Percentiles rank a stretch among this genome's conserved stretches.
phyloP scores from a whole-genome alignment of 148 eudicot genomes.

The Nepenthes gracilis region DNA sequence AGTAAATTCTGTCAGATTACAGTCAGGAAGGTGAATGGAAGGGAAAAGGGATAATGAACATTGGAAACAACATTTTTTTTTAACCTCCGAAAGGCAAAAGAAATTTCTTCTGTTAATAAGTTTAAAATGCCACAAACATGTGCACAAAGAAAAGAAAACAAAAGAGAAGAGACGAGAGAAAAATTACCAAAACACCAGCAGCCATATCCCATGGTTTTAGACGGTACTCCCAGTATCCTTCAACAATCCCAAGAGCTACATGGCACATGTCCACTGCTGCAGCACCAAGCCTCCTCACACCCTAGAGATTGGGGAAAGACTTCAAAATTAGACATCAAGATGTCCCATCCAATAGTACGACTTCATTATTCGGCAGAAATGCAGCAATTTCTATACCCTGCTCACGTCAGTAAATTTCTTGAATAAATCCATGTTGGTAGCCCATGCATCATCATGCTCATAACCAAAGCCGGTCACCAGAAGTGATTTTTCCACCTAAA shows the following conservation, averaged over 20 bases:
- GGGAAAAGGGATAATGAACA: not conserved
- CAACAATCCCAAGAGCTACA: constrained; percentile 89
- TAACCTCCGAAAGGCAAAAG: no score
- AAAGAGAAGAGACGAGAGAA: not conserved
- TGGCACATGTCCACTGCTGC: constrained; percentile 99
- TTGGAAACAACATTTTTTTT: no score
- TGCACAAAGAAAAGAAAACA: not conserved
- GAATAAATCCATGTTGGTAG: constrained; percentile 80
- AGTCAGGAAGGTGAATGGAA: no score
- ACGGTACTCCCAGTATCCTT: constrained; percentile 97
- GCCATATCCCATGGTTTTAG: constrained; percentile 99
- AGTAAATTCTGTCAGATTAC: no score
- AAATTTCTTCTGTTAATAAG: no score
- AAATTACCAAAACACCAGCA: constrained; percentile 94
- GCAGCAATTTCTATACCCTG: constrained; percentile 42
- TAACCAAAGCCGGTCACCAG: constrained; percentile 98
- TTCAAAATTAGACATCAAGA: not conserved
- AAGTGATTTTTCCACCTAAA: constrained; percentile 80
- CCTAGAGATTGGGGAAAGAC: constrained; percentile 28
- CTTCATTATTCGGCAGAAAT: not conserved
- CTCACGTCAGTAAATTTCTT: constrained; percentile 91
- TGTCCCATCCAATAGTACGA: not conserved
- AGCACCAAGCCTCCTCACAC: constrained; percentile 98
- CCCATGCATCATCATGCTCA: constrained; percentile 98
- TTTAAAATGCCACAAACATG: no score